Conservation (phyloP, 169 alveolate genomes). For the Eimeria necatrix region DNA sequence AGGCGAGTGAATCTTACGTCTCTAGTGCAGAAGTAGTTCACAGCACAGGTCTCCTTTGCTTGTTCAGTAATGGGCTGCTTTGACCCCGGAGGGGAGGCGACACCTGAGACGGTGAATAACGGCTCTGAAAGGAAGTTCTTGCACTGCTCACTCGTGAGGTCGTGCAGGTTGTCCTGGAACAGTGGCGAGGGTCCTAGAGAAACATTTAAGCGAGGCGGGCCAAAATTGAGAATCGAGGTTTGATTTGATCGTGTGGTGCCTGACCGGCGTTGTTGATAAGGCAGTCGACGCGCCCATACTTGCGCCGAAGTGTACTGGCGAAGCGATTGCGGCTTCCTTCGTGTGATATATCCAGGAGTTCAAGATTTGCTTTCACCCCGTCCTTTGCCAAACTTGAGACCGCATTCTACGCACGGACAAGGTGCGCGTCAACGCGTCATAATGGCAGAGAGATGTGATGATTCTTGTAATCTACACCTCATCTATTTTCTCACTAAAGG, state of each 20-base stretch:
- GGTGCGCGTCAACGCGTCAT: too few relatives aligned
- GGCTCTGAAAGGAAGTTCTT: too few relatives aligned
- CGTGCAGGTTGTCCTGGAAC: too few relatives aligned
- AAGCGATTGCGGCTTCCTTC: constrained; percentile 1
- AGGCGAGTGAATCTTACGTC: neutral
- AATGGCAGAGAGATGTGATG: too few relatives aligned
- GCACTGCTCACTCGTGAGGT: too few relatives aligned
- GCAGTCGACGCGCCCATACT: constrained; percentile 55
- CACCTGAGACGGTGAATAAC: neutral
- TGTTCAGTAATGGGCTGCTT: constrained; percentile 45
- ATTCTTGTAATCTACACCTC: too few relatives aligned
- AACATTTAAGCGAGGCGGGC: too few relatives aligned
- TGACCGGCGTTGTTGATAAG: constrained; percentile 78
- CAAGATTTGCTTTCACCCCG: constrained; percentile 10
- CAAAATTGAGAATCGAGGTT: too few relatives aligned
- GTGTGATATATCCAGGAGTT: constrained; percentile 68
- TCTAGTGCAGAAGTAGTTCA: constrained; percentile 74
- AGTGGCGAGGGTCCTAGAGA: too few relatives aligned
- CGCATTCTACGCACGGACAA: neutral
- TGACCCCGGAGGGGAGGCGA: constrained; percentile 31
- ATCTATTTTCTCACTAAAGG: too few relatives aligned
- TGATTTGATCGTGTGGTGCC: neutral
- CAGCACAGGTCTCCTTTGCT: constrained; percentile 41
- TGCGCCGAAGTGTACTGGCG: neutral
- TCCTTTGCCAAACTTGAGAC: constrained; percentile 27